Base-by-base conservation (phyloP, 2,329 filamentous ascomycete species). In the Blastomyces gilchristii region DNA sequence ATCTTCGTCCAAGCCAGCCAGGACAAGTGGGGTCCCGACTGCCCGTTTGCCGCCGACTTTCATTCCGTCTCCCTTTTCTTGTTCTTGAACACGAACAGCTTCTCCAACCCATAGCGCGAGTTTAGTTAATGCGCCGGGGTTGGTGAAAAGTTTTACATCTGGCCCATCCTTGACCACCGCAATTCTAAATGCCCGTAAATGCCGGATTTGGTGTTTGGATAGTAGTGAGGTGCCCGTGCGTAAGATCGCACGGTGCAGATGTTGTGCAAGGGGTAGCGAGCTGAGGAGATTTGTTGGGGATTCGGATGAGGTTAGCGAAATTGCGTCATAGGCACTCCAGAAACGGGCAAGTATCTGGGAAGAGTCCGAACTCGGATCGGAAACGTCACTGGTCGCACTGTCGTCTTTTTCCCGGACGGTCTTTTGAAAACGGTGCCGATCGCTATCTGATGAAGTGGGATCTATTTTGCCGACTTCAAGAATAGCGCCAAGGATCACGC, bases 151-250 rank as follows among this genome's bases (percentile, higher is more conserved):
- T n/a, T 84, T 78, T 0, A 96, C 88, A 69, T 97, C 94, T 0
- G 92, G 91, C 0, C 93, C 91, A 71, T 97, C 94, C 73, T 95
- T 96, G 69, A 99, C 91, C 3, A 97, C 89, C 43, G 90, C 95
- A 82, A 99, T 91, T 59, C 94, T 89, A 74, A 97, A 99, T 0
- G 93, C 89, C 58, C 91, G 86, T 18, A 99, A 81, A 73, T 97
- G 91, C 47, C 91, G 89, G 72, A 99, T 96, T 70, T 97, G 92
- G 64, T 89, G 88, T 78, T 99, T 99, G 68, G 91, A 90, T 64
- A 99, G 89, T 37, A 99, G 82, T 0, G 90, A 88, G 0, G 91
- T 96, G 47, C 94, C 94, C 0, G 93, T 96, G 58, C 91, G 89
- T 65, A 97, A 89, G 66, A 99, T 97, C 50, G 94, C 92, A 45